phyloP scores from a whole-genome alignment of 768 basidiomycete species.

The Filobasidium wieringae region DNA sequence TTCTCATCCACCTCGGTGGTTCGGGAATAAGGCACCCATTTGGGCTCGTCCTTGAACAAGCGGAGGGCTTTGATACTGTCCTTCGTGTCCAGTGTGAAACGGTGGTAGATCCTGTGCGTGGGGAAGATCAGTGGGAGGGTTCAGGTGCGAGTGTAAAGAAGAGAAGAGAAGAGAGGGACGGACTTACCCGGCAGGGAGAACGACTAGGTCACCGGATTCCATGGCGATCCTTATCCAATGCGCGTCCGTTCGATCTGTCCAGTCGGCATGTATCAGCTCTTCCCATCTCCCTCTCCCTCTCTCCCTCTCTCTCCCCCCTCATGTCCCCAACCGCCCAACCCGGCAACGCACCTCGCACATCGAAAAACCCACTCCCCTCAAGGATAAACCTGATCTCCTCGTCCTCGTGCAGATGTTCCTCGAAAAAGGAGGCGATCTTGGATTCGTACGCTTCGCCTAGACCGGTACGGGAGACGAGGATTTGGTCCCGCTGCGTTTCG shows the following conservation, averaged over 20 bases:
- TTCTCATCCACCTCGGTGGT: constrained; percentile 53
- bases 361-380: constrained; percentile 81
- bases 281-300: neutral
- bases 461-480: constrained; percentile 64
- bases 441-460: constrained; percentile 73
- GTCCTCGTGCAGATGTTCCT: constrained; percentile 92
- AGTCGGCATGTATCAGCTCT: neutral
- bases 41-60: constrained; percentile 86
- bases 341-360: constrained; percentile 60
- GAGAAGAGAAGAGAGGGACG: neutral
- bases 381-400: constrained; percentile 88
- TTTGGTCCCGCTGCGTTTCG: constrained; percentile 52
- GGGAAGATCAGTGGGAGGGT: neutral
- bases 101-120: constrained; percentile 59
- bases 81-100: constrained; percentile 72
- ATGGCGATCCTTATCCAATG: constrained; percentile 72
- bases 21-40: constrained; percentile 72
- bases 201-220: constrained; percentile 65
- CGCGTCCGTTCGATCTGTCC: constrained; percentile 4
- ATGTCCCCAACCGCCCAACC: neutral
- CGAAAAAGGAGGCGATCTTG: constrained; percentile 70
- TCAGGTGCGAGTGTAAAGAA: neutral
- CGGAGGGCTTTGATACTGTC: constrained; percentile 66
- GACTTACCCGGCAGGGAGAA: constrained; percentile 61
- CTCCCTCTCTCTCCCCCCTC: neutral